phyloP scores from a whole-genome alignment of 306 rosid genomes.

The Lithocarpus polystachyus region DNA sequence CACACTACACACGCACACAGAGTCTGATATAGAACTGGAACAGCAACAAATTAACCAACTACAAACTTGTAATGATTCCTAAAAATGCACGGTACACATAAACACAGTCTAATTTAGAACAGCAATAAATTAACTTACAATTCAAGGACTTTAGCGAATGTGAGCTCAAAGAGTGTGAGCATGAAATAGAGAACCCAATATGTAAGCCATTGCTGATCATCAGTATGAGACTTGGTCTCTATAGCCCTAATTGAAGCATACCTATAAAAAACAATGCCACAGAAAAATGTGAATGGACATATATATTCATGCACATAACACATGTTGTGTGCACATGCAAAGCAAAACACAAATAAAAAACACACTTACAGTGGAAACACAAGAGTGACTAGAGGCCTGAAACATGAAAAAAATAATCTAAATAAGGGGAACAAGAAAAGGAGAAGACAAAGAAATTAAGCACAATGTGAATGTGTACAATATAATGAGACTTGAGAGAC shows the following conservation, averaged over 20 bases:
- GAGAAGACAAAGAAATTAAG: neutral
- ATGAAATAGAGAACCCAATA: conserved; percentile 94
- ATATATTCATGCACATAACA: neutral
- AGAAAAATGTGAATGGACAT: neutral
- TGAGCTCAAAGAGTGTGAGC: conserved; percentile 85
- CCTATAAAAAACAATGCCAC: conserved; percentile 27
- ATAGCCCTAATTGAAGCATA: conserved; percentile 86
- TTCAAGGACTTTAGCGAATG: conserved; percentile 82
- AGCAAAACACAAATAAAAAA: neutral
- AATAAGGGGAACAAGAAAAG: neutral
- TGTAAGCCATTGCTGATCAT: conserved; percentile 96
- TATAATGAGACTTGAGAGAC: conserved; percentile 5
- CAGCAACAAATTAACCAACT: neutral
- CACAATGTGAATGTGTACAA: neutral
- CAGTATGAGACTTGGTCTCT: conserved; percentile 66
- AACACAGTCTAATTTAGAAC: neutral
- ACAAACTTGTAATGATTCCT: too few relatives aligned
- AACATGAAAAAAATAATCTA: neutral
- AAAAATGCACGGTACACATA: too few relatives aligned
- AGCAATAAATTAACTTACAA: conserved; percentile 28
- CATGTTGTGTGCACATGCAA: neutral
- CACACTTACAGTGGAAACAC: conserved; percentile 87
- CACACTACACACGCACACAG: too few relatives aligned
- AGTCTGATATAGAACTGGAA: neutral
- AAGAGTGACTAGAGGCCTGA: conserved; percentile 80